These are phyloP conservation scores for Chimonanthus salicifolius DNA, from an alignment of 164 flowering plant species.

Conservation along the genomic window DNA sequence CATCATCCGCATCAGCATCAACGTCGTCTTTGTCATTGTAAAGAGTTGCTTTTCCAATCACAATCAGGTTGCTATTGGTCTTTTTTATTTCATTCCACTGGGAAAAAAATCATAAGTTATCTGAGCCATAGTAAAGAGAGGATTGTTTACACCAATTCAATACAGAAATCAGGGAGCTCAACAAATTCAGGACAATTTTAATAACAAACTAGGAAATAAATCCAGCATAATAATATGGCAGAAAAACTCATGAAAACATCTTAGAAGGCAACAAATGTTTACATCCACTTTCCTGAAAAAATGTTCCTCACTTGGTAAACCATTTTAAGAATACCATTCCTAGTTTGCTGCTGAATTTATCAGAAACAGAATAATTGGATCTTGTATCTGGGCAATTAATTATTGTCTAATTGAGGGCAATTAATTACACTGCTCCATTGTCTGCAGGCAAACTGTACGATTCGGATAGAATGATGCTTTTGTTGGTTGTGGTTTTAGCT, in stretches of 20 bases:
- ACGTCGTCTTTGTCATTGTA: slow-evolving; percentile 81
- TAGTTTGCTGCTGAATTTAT: too few species aligned
- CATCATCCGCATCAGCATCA: slow-evolving; percentile 88
- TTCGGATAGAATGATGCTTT: too few species aligned
- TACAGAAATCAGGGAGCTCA: neutral
- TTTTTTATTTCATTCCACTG: slow-evolving; percentile 84
- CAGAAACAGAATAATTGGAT: too few species aligned
- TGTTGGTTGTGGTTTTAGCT: too few species aligned
- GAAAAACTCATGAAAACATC: neutral
- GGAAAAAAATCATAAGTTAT: slow-evolving; percentile 9
- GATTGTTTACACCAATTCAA: neutral
- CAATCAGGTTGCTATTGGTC: slow-evolving; percentile 49
- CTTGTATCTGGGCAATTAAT: too few species aligned
- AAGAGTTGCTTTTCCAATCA: slow-evolving; percentile 62
- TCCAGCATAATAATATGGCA: neutral
- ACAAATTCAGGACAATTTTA: neutral
- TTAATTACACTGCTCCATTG: too few species aligned
- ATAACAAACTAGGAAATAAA: neutral
- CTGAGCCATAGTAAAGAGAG: neutral
- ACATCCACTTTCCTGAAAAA: too few species aligned
- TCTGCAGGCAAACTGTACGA: too few species aligned
- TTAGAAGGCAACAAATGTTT: too few species aligned
- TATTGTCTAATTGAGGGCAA: too few species aligned
- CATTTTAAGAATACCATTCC: too few species aligned
- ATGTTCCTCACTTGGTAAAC: too few species aligned